Conservation (phyloP, 2,329 filamentous ascomycete genomes). For the Stagonosporopsis vannaccii region DNA sequence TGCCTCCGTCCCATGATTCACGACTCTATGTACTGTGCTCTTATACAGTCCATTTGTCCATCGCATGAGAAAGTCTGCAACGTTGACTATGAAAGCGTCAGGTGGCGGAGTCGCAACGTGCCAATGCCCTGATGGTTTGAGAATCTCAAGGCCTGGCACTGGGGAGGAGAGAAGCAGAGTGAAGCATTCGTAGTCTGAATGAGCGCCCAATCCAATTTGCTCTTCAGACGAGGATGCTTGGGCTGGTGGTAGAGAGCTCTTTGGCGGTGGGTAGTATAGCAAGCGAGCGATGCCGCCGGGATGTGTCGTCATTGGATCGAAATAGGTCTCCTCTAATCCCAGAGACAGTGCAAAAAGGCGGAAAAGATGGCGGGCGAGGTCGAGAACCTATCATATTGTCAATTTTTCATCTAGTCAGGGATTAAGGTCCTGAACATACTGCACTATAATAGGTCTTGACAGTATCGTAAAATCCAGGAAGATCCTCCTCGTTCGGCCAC, state of each 20-base stretch:
- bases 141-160: slow-evolving; percentile 44
- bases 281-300: slow-evolving; percentile 52
- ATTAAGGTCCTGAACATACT: slow-evolving; percentile 19
- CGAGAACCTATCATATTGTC: slow-evolving; percentile 35
- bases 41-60: slow-evolving; percentile 60
- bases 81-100: slow-evolving; percentile 60
- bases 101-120: slow-evolving; percentile 48
- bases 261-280: slow-evolving; percentile 49
- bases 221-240: slow-evolving; percentile 20
- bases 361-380: slow-evolving; percentile 51
- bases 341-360: slow-evolving; percentile 52
- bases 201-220: slow-evolving; percentile 50
- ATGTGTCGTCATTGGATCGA: slow-evolving; percentile 51
- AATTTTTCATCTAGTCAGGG: not conserved
- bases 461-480: slow-evolving; percentile 50
- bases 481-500: slow-evolving; percentile 50
- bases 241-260: slow-evolving; percentile 19
- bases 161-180: slow-evolving; percentile 42
- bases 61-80: slow-evolving; percentile 60
- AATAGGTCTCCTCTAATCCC: slow-evolving; percentile 48
- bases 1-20: slow-evolving; percentile 51
- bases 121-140: slow-evolving; percentile 43
- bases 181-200: slow-evolving; percentile 47
- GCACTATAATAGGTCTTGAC: slow-evolving; percentile 51
- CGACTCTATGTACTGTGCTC: slow-evolving; percentile 59